Conservation (phyloP, 2,329 filamentous ascomycete genomes). For the Fusarium domesticum region DNA sequence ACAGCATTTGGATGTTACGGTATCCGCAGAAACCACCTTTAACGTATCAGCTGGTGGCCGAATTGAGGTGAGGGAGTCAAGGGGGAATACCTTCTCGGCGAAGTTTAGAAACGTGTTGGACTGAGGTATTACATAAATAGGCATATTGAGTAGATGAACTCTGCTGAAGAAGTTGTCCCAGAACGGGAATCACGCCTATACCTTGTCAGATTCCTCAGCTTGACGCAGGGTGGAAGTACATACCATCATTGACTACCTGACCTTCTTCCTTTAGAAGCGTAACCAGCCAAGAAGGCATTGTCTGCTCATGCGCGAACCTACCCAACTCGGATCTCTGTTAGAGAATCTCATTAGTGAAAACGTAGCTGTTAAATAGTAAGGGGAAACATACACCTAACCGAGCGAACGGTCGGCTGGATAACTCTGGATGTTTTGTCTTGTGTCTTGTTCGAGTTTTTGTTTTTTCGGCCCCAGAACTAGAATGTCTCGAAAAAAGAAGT, state of each 20-base stretch:
- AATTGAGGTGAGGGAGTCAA: neutral
- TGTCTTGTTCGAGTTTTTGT: slow-evolving; percentile 21
- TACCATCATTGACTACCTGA: slow-evolving; percentile 53
- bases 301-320: slow-evolving; percentile 67
- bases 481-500: slow-evolving; percentile 17
- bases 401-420: neutral
- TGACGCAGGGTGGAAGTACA: neutral
- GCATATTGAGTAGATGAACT: slow-evolving; percentile 62
- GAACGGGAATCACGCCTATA: slow-evolving; percentile 56
- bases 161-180: slow-evolving; percentile 62
- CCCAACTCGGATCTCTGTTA: slow-evolving; percentile 62
- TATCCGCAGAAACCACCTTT: slow-evolving; percentile 89
- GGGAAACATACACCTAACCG: slow-evolving; percentile 21
- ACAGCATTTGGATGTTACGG: slow-evolving; percentile 88
- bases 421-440: slow-evolving; percentile 15
- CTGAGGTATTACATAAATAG: slow-evolving; percentile 74
- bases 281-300: slow-evolving; percentile 70
- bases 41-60: slow-evolving; percentile 1
- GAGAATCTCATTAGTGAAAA: slow-evolving; percentile 3
- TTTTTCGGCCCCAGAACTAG: slow-evolving; percentile 8
- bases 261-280: slow-evolving; percentile 59
- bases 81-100: slow-evolving; percentile 60
- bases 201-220: slow-evolving; percentile 15
- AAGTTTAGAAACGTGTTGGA: slow-evolving; percentile 79
- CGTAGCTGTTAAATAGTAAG: neutral